Base-by-base conservation (phyloP, 139 green algal genomes). In the Trebouxia sp. region DNA sequence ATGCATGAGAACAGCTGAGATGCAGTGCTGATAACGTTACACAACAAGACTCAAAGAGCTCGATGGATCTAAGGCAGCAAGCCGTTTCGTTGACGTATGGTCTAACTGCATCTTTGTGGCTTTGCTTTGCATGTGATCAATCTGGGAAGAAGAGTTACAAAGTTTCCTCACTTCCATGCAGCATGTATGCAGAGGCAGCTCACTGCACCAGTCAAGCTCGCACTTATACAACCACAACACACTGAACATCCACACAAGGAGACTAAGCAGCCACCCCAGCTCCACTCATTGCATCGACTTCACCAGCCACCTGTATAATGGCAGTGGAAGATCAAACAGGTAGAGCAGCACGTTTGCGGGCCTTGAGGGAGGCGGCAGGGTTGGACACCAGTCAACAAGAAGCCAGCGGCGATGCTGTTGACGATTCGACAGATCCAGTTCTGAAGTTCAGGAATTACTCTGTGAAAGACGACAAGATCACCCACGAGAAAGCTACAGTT, bases 401-500 rank as follows among this genome's bases (percentile, higher is more conserved):
- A 11, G 9, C 42, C 20, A 32, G 55, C 28, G 22, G 41, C 12
- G 38, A 5, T 53, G 69, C 41, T 11, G 26, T 24, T 26, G 39
- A 48, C 35, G 35, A 32, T 35, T 76, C 74, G 3, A 42, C 62
- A 0, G 84, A 90, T 11, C 91, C 92, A 0, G 75, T 92, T 22
- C 80, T 97, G 0, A 92, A 92, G 38, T 97, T 97, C 75, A 86
- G 93, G 42, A 97, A 97, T 76, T 97, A 97, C 75, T 80, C 82
- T 1, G 82, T 91, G 0, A 84, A 83, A 37, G 91, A 94, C 65
- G 79, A 90, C 47, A 93, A 93, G 79, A 82, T 97, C 65, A 80
- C 89, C 51, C 91, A 97, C 66, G 75, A 93, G 47, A 87, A 89
- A 82, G 76, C 94, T 22, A 86, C 86, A 35, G 78, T 88, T 50